These are phyloP conservation scores for Gypsophila paniculata DNA, from an alignment of 179 eudicot genomes.

Conservation along the genomic window DNA sequence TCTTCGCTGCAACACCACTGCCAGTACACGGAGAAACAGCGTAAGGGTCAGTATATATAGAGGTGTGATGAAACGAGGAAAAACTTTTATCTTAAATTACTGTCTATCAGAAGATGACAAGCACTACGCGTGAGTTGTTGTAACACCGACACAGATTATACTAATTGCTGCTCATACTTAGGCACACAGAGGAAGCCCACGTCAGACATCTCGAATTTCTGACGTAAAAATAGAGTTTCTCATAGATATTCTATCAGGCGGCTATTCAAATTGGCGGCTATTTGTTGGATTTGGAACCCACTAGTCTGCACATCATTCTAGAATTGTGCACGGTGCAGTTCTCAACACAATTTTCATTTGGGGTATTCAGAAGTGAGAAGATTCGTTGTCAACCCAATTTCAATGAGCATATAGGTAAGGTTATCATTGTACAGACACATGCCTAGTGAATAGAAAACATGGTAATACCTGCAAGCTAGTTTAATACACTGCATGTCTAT, in stretches of 20 bases:
- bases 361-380: no score
- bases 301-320: no score
- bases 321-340: no score
- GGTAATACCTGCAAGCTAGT: slow-evolving; percentile 68
- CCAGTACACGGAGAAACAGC: slow-evolving; percentile 1
- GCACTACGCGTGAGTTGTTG: neutral
- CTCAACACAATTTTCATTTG: no score
- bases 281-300: neutral
- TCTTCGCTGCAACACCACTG: slow-evolving; percentile 51
- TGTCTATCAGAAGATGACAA: neutral
- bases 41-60: neutral
- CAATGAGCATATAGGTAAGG: neutral
- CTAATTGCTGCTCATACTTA: neutral
- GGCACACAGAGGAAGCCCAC: no score
- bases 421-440: neutral
- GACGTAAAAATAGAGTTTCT: neutral
- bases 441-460: neutral
- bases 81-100: neutral
- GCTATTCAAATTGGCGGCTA: neutral
- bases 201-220: no score
- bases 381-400: no score
- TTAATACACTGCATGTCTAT: slow-evolving; percentile 75
- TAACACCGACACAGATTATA: neutral
- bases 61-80: neutral
- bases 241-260: neutral